Base-by-base conservation (phyloP, 176 grass and related monocot genomes). In the Cenchrus purpureus region DNA sequence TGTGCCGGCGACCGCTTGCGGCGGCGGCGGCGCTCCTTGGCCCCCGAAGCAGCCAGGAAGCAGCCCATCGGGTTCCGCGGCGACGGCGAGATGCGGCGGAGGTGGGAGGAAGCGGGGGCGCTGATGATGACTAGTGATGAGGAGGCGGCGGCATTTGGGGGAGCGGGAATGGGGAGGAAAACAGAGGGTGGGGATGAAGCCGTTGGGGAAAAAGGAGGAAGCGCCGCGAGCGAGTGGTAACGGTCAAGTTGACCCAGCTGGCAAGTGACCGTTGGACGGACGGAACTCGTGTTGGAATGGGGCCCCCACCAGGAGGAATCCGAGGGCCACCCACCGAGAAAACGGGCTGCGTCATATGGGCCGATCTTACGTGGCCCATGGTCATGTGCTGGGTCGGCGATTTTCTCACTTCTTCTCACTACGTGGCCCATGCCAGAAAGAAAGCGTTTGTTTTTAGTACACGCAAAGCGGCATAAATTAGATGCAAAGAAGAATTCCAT, bases 1-100 rank as follows among this genome's bases (percentile, higher is more conserved):
- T 90, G 94, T 10, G 73, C 61, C 5, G 93, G 84, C 13, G 94
- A 90, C 10, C 91, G 82, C 86, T 88, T 96, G 57, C 84, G 88
- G 53, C 86, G 52, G 84, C 78, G 88, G 34, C 85, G 82, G 68
- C 79, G 84, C 56, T 96, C 82, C 87, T 87, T 92, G 86, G 90
- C 70, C 54, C 52, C 94, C 94, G 86, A 99, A 99, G 89, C 97
- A 99, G 67, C 86, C 91, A 86, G 97, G 84, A 99, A 99, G 84
- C 97, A 99, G 64, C 97, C 94, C 97, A 99, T 99, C 58, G 61
- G 2, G 78, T 55, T 78, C 4, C 64, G 20, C 19, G 65, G 73
- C 66, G 56, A n/a, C 48, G 78, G 83, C 62, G 28, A 22, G 77
- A 79, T 34, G 59, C 55, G 60, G 42, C 20, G 10, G 45, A 12